Conservation (phyloP, 495 filamentous ascomycete genomes). For the Cryomyces minteri region DNA sequence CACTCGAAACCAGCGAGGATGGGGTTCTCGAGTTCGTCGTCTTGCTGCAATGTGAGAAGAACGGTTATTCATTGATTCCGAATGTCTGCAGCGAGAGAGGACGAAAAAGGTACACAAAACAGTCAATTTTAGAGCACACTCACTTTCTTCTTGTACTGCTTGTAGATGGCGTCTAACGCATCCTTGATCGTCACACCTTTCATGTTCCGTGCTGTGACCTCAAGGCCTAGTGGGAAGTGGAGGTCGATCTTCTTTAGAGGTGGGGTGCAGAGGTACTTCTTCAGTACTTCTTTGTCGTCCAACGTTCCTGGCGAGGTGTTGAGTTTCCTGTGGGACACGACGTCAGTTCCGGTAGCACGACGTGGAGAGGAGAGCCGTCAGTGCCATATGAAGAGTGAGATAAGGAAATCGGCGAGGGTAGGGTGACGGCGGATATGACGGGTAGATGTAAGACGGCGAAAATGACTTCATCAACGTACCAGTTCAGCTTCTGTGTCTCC, state of each 20-base stretch:
- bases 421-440: not conserved
- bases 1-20: slow-evolving; percentile 87
- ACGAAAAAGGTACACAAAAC: not conserved
- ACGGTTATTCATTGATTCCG: not conserved
- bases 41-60: slow-evolving; percentile 34
- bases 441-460: not conserved
- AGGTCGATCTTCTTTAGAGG: slow-evolving; percentile 87
- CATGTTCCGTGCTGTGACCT: slow-evolving; percentile 73
- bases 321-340: slow-evolving; percentile 45
- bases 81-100: not conserved
- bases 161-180: slow-evolving; percentile 82
- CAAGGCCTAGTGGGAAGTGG: slow-evolving; percentile 68
- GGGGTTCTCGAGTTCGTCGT: slow-evolving; percentile 70
- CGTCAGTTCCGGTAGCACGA: too few species aligned
- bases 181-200: slow-evolving; percentile 94
- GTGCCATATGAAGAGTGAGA: too few species aligned
- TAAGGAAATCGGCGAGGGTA: too few species aligned
- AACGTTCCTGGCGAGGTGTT: slow-evolving; percentile 63
- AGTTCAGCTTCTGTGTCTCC: slow-evolving; percentile 79
- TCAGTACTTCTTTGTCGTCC: slow-evolving; percentile 66
- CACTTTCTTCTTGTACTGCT: slow-evolving; percentile 88
- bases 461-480: slow-evolving; percentile 35
- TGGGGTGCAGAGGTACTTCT: slow-evolving; percentile 59
- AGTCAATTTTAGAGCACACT: slow-evolving; percentile 1
- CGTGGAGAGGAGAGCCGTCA: too few species aligned